Percentiles rank a stretch among this genome's conserved stretches.
Evolutionary conservation across 140 eudicot species (phyloP).

Genomic region (Cichorium intybus): DNA sequence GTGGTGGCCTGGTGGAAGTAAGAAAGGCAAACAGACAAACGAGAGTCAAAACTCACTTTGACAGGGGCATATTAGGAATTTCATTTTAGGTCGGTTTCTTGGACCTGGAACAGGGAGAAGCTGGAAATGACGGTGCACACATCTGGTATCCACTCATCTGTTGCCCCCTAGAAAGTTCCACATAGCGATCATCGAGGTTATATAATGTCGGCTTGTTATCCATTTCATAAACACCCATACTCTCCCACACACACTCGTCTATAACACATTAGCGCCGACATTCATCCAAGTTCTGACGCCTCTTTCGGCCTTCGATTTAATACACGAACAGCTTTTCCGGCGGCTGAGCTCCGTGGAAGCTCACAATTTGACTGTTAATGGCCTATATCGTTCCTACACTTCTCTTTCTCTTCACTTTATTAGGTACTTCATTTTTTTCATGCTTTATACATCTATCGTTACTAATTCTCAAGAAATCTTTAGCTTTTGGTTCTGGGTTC

Average conservation of each 20-base stretch:
- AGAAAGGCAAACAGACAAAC: neutral
- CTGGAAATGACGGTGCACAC: constrained; percentile 11
- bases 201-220: constrained; percentile 19
- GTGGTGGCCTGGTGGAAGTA: neutral
- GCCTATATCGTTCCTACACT: constrained; percentile 33
- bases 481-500: neutral
- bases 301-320: neutral
- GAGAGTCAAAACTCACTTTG: neutral
- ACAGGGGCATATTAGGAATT: constrained; percentile 13
- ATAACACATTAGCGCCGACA: neutral
- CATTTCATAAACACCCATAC: constrained; percentile 13
- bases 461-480: neutral
- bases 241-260: neutral
- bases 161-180: constrained; percentile 19
- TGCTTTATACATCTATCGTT: neutral
- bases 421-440: constrained; percentile 33
- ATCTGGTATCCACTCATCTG: constrained; percentile 25
- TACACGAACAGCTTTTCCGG: neutral
- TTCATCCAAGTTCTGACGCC: neutral
- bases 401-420: constrained; percentile 38
- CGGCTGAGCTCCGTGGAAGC: neutral
- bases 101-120: constrained; percentile 5
- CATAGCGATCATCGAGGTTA: neutral
- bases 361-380: constrained; percentile 33
- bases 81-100: constrained; percentile 8